Evolutionary conservation across 768 basidiomycete genomes (phyloP), one percentile per base, ranked within the genome.

Genomic region (Imleria badia): DNA sequence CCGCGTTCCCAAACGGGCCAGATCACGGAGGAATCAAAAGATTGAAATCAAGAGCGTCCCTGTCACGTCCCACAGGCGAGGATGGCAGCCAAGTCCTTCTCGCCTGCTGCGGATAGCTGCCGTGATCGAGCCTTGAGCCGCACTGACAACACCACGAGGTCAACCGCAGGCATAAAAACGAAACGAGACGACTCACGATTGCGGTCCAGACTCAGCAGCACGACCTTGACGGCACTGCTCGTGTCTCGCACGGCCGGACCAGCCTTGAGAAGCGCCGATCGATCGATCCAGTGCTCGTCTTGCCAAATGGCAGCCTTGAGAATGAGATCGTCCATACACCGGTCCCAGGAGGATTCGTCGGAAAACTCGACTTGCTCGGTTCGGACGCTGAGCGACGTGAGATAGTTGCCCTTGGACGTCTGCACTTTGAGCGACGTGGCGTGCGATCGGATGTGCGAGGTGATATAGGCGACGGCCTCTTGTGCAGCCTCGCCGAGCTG

Each of bases 291-390:
- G 66, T 98, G 93, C 33, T 93, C 89, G 50, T 89, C 81, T 66
- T 98, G 96, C 91, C 94, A 98, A 46, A 90, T 80, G 17, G 92
- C 94, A 34, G 94, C 89, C 64, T 90, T 87, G 41, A 98, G 80
- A 54, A 99, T 97, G 49, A 95, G 78, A 64, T 98, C 96, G 65
- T 98, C 97, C 91, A 97, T 94, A 56, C 81, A 92, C 36, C 88
- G 80, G 43, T 89, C 87, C 72, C 75, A 75, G 52, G 66, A 75
- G 60, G 56, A 63, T 59, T 73, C 73, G 30, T 74, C 72, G 22
- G 78, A 65, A 65, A 93, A 90, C 58, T 92, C 87, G 55, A 94
- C 81, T 57, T 88, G 82, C 69, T 98, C 96, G 1, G 84, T 86
- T 22, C 94, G 85, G 19, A 98, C 83, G 64, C 71, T 85, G 17